Evolutionary conservation across 768 basidiomycete genomes (phyloP), one percentile per base, ranked within the genome.

Genomic region (Rhodotorula paludigena): DNA sequence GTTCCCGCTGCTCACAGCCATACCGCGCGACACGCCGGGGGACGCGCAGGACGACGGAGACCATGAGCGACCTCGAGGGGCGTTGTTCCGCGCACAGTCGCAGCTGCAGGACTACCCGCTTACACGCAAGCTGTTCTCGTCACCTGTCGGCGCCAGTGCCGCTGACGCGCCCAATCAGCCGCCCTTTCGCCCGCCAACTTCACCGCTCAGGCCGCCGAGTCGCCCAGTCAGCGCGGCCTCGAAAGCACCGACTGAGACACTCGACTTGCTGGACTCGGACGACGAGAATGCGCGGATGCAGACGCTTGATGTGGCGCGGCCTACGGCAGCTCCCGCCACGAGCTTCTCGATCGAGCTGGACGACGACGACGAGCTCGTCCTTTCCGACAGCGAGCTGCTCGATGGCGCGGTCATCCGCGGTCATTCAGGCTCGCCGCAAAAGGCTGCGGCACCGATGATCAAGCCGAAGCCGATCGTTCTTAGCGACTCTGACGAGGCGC

Each of bases 381-480:
- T 66, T 30, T 63, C 61, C 32, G 69, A 71, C 33, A 66, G 64
- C 57, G 69, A 66, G 33, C 35, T 71, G 0, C 53, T 71, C 2
- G 36, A 35, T 25, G 69, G 64, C 7, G 69, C 69, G 0, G 41
- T 58, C n/a, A 56, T 69, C 20, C 53, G 54, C 1, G 53, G 63
- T 5, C 33, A 33, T n/a, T 56, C 42, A 9, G 25, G 18, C 5
- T 63, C 62, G 54, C 12, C 53, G 5, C 44, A 10, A 8, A 48
- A 8, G 21, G 35, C 44, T 33, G 30, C 44, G 45, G 25, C 18
- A 16, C 12, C 32, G 20, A 36, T 16, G 38, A 59, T 32, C 49
- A 11, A 25, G 41, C 39, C 35, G 45, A 41, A n/a, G n/a, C n/a
- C 44, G 44, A 62, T 69, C 32, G 28, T 62, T 4, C 36, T 69